phyloP scores from a whole-genome alignment of 345 rosid genomes.

The Eucalyptus leucophloia region DNA sequence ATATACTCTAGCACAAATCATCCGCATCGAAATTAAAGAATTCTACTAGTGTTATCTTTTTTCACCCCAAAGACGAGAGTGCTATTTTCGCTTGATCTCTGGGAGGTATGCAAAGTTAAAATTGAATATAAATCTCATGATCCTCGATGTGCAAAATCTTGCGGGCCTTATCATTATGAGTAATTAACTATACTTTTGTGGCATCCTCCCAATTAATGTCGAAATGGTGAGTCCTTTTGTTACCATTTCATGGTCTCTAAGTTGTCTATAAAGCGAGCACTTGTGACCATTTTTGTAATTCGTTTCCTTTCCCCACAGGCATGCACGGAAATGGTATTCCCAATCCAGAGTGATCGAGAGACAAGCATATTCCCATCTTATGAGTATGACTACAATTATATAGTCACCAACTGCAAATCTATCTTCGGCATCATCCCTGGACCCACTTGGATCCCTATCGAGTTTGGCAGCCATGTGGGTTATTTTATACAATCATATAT shows the following conservation, averaged over 20 bases:
- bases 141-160: background rate
- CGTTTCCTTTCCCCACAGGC: conserved; percentile 8
- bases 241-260: background rate
- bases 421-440: conserved; percentile 9
- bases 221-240: background rate
- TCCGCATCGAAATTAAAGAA: background rate
- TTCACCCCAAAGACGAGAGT: background rate
- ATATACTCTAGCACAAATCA: background rate
- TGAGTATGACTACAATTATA: conserved; percentile 1
- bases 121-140: background rate
- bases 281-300: background rate
- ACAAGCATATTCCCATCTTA: conserved; percentile 34
- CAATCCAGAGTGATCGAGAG: conserved; percentile 7
- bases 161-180: background rate
- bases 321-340: conserved; percentile 55
- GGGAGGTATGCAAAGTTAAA: background rate
- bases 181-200: background rate
- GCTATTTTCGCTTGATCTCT: background rate
- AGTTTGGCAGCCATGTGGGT: conserved; percentile 48
- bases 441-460: conserved; percentile 30
- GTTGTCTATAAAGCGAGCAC: background rate
- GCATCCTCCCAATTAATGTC: background rate
- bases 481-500: background rate
- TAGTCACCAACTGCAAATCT: background rate
- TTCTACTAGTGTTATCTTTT: background rate